Base-by-base conservation (phyloP, 768 basidiomycete genomes). In the Galerina sulciceps region DNA sequence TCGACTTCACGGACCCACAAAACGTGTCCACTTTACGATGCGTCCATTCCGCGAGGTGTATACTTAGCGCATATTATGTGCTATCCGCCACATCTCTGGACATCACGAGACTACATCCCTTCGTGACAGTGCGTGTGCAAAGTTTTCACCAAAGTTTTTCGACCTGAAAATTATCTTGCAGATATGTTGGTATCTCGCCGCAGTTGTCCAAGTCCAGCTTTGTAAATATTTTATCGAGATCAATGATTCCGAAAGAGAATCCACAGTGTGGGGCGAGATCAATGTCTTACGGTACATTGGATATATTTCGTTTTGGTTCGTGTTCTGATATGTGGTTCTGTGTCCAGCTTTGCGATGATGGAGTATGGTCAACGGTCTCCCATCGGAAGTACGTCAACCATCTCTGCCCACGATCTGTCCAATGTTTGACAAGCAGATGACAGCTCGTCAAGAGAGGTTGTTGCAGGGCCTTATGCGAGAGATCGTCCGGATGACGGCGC, bases 161-260 rank as follows among this genome's bases (percentile, higher is more conserved):
- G n/a, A 64, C 51, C 18, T 36, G 55, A n/a, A 31, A 35, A 56
- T 43, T 31, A 53, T 61, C 45, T 50, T 66, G 42, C 59, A 92
- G 90, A 93, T 94, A 45, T 93, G 91, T 70, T 94, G 92, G 92
- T 94, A 94, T 72, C 84, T 94, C 14, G 93, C 92, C 6, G 92
- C 93, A 13, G 91, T 91, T 4, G 90, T 94, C 4, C 88, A 93
- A 68, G 86, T 94, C 46, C 91, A 94, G 65, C 77, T 91, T 38
- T 94, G 92, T 81, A 92, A 91, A 68, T 87, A 91, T 67, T 89
- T 87, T 68, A 93, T 94, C 58, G 90, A 93, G 69, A 84, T 85
- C 45, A 86, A 87, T n/a, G 91, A 94, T 72, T 76, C 78, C 13
- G 84, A 84, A 48, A 78, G 85, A 61, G 92, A 94, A 71, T 85